Percentiles rank a stretch among this genome's conserved stretches.
These are phyloP conservation scores for Metschnikowia santaceciliae DNA, from an alignment of 805 yeast genomes.

Conservation along the genomic window DNA sequence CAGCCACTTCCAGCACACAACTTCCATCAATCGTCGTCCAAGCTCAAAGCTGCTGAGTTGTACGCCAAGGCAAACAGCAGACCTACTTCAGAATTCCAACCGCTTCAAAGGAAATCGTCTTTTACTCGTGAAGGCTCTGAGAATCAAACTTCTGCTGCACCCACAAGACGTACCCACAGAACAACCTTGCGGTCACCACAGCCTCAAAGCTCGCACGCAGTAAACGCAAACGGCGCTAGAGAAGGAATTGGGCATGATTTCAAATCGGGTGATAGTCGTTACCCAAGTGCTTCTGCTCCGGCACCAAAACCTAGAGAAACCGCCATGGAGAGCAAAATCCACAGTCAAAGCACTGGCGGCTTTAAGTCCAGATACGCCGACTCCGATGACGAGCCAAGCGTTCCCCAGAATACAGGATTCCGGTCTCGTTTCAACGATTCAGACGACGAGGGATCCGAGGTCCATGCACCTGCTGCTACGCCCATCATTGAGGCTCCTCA, in stretches of 20 bases:
- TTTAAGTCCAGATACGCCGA: constrained; percentile 58
- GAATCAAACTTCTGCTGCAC: background rate
- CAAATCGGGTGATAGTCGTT: background rate
- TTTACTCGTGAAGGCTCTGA: constrained; percentile 43
- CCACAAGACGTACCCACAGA: constrained; percentile 5
- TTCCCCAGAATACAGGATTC: constrained; percentile 14
- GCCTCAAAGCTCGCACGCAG: background rate
- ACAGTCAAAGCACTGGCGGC: background rate
- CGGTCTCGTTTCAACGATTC: constrained; percentile 28
- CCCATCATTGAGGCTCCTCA: constrained; percentile 8
- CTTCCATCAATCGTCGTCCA: constrained; percentile 36
- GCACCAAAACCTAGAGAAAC: background rate
- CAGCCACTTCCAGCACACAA: constrained; percentile 38
- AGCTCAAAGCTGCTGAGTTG: constrained; percentile 47
- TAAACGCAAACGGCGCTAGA: background rate
- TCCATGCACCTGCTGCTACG: background rate
- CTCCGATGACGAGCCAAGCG: constrained; percentile 52
- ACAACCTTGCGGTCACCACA: constrained; percentile 8
- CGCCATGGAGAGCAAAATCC: background rate
- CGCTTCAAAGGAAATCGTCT: constrained; percentile 48
- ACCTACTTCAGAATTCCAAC: constrained; percentile 37
- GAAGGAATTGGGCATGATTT: background rate
- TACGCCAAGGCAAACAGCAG: constrained; percentile 49
- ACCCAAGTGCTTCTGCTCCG: background rate
- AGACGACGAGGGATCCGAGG: constrained; percentile 22